Base-by-base conservation (phyloP, 495 filamentous ascomycete genomes). In the Paragyromitra xinjiangensis region DNA sequence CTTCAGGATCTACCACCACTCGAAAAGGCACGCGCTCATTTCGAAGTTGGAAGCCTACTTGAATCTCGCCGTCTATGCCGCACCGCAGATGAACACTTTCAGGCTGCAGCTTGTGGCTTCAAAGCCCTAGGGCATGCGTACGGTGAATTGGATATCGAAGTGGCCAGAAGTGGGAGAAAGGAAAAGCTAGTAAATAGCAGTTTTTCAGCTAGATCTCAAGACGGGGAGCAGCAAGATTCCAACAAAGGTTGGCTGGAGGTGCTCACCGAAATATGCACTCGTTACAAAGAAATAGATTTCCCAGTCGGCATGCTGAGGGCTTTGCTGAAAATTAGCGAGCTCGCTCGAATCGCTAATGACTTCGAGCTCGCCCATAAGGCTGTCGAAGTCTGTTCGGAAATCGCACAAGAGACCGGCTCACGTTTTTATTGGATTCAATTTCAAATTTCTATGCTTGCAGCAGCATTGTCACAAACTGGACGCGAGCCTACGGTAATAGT, bases 351-450 rank as follows among this genome's bases (percentile, higher is more conserved):
- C 29, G 34, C 19, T 26, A 11, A 24, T n/a, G 26, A 68, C 45
- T 55, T 42, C 29, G 64, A 40, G 1, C 64, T 68, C 19, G 48
- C 4, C 45, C 42, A 68, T 34, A 12, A 37, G 2, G 34, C 4
- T 19, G 34, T 29, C 9, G 55, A 68, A 8, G n/a, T 14, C n/a
- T 68, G 64, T 19, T 53, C 48, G 0, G 48, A 55, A 6, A 55
- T 68, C 51, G 64, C 64, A 26, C 9, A 40, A 11, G 45, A 55
- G 48, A 68, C 45, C 5, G 64, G 64, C n/a, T 68, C 64, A 12
- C 64, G 64, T 40, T 40, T 42, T 14, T 12, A 39, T 68, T 68
- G 64, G 64, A 55, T 68, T 5, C 64, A 68, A 34, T 68, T 68
- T 19, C 64, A 68, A 39, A 42, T 68, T 8, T 16, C 29, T 16